Percentiles rank a stretch among this genome's conserved stretches.
These are phyloP conservation scores for Phaeotremella skinneri DNA, from an alignment of 768 basidiomycete species.

Conservation along the genomic window DNA sequence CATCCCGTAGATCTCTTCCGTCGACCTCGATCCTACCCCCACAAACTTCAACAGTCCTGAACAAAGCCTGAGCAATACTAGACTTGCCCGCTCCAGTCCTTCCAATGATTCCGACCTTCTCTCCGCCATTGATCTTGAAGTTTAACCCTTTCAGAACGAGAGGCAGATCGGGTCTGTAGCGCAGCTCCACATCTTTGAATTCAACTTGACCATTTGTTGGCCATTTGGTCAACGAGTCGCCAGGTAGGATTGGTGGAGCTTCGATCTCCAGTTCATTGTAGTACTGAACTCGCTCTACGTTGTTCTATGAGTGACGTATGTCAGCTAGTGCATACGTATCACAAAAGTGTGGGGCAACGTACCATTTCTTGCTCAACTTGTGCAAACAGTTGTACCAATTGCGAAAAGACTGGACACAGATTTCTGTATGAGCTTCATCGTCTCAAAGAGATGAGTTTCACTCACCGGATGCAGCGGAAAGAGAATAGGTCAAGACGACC, in stretches of 20 bases:
- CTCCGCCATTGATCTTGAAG: conserved; percentile 66
- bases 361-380: conserved; percentile 33
- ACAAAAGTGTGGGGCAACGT: neutral
- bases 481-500: conserved; percentile 61
- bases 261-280: conserved; percentile 73
- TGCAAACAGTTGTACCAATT: conserved; percentile 27
- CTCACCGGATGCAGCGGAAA: conserved; percentile 28
- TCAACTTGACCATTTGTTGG: conserved; percentile 69
- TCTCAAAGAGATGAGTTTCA: neutral
- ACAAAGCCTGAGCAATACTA: conserved; percentile 56
- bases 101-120: conserved; percentile 76
- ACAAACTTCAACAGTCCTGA: conserved; percentile 61
- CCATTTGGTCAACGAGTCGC: conserved; percentile 64
- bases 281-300: conserved; percentile 71
- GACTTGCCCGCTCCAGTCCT: conserved; percentile 63
- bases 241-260: conserved; percentile 58
- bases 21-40: conserved; percentile 60
- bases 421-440: neutral
- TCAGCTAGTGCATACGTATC: neutral
- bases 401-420: conserved; percentile 20
- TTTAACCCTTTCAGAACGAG: conserved; percentile 73
- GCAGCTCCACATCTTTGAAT: conserved; percentile 61
- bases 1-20: conserved; percentile 52
- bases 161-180: conserved; percentile 78
- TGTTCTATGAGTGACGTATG: conserved; percentile 53